Base-by-base conservation (phyloP, 768 basidiomycete genomes). In the Guyanaporus albipodus region DNA sequence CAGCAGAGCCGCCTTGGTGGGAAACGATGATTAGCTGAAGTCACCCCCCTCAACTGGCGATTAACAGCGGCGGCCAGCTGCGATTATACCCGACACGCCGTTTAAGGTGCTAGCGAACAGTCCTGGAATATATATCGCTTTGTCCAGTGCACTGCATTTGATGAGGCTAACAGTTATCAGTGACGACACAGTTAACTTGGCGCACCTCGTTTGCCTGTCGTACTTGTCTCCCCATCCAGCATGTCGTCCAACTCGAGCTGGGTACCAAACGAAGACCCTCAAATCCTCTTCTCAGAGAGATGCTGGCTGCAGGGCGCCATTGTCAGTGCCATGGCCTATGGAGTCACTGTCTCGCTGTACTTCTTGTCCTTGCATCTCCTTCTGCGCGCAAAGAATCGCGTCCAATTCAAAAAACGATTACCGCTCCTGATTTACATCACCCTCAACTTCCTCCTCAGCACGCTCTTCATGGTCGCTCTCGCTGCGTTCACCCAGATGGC, bases 401-500 rank as follows among this genome's bases (percentile, higher is more conserved):
- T 47, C 4, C 32, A 44, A 14, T 32, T 44, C 39, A 56, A 38
- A n/a, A 10, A 33, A 28, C 48, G 48, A 3, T 5, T 51, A 0
- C 45, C 54, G 8, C 24, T 52, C 1, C 8, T 44, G 19, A 38
- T 56, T 11, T 56, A 44, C 33, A 42, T 52, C 11, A 39, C 39
- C 12, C 3, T 38, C 27, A 8, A 39, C 6, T 42, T 56, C 46
- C 12, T 47, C 15, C 29, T 57, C 11, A 29, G 45, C 2, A 61
- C 60, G 4, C 18, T 61, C 17, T 61, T 48, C 34, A 44, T 62
- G 48, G 14, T 43, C 10, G 23, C 46, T 8, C 46, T 53, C 11
- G 46, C 60, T 1, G 42, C 58, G 14, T 58, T 67, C 33, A 55
- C 55, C 0, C 63, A 65, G 26, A 50, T 64, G 43, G 50, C 56